These are phyloP conservation scores for Articulospora tetracladia DNA, from an alignment of 495 filamentous ascomycete genomes.

Conservation along the genomic window DNA sequence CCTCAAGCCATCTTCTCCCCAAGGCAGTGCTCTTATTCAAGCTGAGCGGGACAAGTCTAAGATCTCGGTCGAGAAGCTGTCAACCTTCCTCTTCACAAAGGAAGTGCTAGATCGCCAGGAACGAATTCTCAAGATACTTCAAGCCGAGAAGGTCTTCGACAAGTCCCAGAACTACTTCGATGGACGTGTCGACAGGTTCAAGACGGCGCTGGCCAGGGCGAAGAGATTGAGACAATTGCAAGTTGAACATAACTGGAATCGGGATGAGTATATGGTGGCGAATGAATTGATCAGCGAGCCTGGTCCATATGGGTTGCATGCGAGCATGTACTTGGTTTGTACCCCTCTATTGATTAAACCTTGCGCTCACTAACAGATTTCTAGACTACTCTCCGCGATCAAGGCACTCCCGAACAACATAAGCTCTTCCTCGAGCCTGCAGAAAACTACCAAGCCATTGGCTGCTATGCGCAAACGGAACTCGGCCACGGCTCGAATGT, in stretches of 20 bases:
- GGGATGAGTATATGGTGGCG: conserved; percentile 56
- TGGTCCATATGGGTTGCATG: conserved; percentile 64
- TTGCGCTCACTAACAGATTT: conserved; percentile 24
- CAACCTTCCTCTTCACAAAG: conserved; percentile 58
- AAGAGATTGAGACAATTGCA: conserved; percentile 64
- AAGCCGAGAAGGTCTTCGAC: conserved; percentile 60
- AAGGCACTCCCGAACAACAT: conserved; percentile 66
- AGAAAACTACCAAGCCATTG: conserved; percentile 60
- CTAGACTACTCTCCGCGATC: conserved; percentile 59
- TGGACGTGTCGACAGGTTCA: conserved; percentile 60
- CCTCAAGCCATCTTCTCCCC: conserved; percentile 56
- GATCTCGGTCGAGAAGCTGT: conserved; percentile 43
- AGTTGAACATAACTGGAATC: conserved; percentile 57
- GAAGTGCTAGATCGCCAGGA: conserved; percentile 50
- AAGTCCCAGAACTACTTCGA: conserved; percentile 66
- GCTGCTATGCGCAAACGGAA: conserved; percentile 77
- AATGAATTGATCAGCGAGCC: conserved; percentile 61
- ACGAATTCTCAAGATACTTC: conserved; percentile 49
- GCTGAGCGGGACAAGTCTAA: conserved; percentile 58
- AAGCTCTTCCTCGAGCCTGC: conserved; percentile 63
- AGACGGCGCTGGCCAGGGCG: conserved; percentile 55
- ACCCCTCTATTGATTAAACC: not conserved
- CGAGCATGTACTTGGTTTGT: conserved; percentile 55
- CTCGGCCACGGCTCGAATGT: conserved; percentile 74
- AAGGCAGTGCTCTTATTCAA: conserved; percentile 55